These are phyloP conservation scores for Suhomyces guaymorum DNA, from an alignment of 1,139 yeast species.

Conservation along the genomic window DNA sequence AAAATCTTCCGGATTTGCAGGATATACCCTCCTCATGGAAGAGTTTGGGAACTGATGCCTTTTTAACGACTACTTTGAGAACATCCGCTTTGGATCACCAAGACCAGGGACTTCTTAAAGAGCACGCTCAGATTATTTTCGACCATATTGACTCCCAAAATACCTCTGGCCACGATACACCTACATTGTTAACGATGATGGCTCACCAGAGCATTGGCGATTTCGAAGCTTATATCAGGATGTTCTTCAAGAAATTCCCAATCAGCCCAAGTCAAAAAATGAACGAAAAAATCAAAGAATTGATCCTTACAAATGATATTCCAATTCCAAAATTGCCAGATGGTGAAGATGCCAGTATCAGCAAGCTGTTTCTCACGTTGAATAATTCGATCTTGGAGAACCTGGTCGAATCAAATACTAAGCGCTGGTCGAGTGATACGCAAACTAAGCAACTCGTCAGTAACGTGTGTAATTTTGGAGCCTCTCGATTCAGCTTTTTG, in stretches of 20 bases:
- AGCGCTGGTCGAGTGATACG: conserved; percentile 8
- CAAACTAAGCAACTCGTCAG: conserved; percentile 3
- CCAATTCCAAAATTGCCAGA: conserved; percentile 6
- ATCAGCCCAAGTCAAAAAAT: conserved; percentile 1
- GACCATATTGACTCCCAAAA: conserved; percentile 5
- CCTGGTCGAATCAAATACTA: no score
- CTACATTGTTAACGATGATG: conserved; percentile 4
- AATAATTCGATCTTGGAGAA: conserved; percentile 10
- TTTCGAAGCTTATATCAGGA: conserved; percentile 7
- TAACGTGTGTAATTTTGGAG: conserved; percentile 10
- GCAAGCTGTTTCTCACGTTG: conserved; percentile 8
- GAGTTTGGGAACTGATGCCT: conserved; percentile 6
- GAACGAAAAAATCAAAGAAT: conserved; percentile 2
- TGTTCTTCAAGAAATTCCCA: conserved; percentile 6
- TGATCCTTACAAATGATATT: conserved; percentile 3
- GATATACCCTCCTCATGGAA: not conserved
- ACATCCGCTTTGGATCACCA: conserved; percentile 1
- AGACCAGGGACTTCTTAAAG: conserved; percentile 3
- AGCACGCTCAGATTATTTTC: conserved; percentile 6
- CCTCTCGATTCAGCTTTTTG: conserved; percentile 9
- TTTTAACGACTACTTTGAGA: conserved; percentile 3
- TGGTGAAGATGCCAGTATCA: not conserved
- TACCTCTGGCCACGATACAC: conserved; percentile 1
- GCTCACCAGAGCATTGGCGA: conserved; percentile 2
- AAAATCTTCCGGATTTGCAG: not conserved